Percentiles rank a stretch among this genome's conserved stretches.
These are phyloP conservation scores for Saccharomycopsis babjevae DNA, from an alignment of 805 yeast genomes.

Conservation along the genomic window DNA sequence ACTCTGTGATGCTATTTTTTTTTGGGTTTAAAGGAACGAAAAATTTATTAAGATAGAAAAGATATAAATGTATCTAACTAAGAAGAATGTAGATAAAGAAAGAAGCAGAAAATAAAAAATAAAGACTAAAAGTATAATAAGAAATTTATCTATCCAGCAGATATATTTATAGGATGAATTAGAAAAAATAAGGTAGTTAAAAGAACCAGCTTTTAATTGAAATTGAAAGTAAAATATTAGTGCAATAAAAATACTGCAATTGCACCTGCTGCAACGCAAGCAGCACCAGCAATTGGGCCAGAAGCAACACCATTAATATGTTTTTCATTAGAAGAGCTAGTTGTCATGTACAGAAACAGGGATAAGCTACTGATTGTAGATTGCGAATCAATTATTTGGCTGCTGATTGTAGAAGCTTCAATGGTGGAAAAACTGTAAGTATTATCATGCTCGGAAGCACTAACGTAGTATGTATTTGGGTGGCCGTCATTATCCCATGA, in stretches of 20 bases:
- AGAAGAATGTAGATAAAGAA: neutral
- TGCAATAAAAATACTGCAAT: neutral
- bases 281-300: constrained; percentile 8
- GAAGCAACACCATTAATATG: constrained; percentile 3
- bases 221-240: neutral
- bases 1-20: too few species aligned
- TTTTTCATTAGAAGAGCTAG: neutral
- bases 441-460: constrained; percentile 3
- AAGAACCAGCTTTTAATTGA: neutral
- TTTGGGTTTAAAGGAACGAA: too few species aligned
- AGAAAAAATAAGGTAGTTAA: neutral
- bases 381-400: constrained; percentile 3
- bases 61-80: too few species aligned
- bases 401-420: constrained; percentile 4
- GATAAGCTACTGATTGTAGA: constrained; percentile 5
- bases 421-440: neutral
- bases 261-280: neutral
- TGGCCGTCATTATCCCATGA: constrained; percentile 15
- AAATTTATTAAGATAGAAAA: too few species aligned
- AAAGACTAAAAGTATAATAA: neutral
- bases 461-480: constrained; percentile 12
- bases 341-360: neutral
- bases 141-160: neutral
- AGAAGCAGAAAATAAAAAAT: neutral
- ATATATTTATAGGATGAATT: neutral